These are phyloP conservation scores for Herpotrichia juniperi DNA, from an alignment of 2,329 filamentous ascomycete species.

Conservation along the genomic window DNA sequence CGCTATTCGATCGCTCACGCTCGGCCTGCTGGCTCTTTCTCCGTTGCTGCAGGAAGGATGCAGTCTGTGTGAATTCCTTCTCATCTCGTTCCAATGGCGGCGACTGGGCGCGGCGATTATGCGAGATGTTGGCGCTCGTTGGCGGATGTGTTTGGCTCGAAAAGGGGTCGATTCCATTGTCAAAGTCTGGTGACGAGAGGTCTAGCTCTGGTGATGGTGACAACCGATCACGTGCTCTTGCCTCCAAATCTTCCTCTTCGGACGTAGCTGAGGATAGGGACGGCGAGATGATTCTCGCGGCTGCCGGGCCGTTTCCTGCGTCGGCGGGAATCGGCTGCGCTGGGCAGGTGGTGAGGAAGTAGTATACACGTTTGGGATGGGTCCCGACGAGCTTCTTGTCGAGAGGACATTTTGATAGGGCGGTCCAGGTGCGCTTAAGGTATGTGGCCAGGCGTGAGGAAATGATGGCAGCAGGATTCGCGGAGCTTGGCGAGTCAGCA, in stretches of 20 bases:
- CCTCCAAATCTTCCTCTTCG: conserved; percentile 68
- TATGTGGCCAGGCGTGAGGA: conserved; percentile 90
- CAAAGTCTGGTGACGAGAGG: conserved; percentile 83
- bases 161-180: conserved; percentile 71
- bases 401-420: conserved; percentile 80
- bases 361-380: conserved; percentile 94
- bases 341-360: conserved; percentile 88
- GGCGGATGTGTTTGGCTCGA: conserved; percentile 55
- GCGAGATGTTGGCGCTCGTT: conserved; percentile 52
- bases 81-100: conserved; percentile 93
- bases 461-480: conserved; percentile 93
- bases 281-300: conserved; percentile 75
- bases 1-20: conserved; percentile 47
- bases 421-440: conserved; percentile 83
- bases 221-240: conserved; percentile 66
- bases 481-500: conserved; percentile 69
- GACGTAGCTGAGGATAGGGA: conserved; percentile 81
- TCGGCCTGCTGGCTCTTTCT: conserved; percentile 51
- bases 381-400: conserved; percentile 92
- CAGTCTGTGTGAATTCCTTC: conserved; percentile 95
- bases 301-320: conserved; percentile 55
- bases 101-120: conserved; percentile 76
- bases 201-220: conserved; percentile 95
- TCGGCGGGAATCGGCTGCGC: conserved; percentile 80
- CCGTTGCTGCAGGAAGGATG: conserved; percentile 76